Percentiles rank a stretch among this genome's conserved stretches.
phyloP scores from a whole-genome alignment of 2,329 filamentous ascomycete genomes.

The Paradendryphiella salina region DNA sequence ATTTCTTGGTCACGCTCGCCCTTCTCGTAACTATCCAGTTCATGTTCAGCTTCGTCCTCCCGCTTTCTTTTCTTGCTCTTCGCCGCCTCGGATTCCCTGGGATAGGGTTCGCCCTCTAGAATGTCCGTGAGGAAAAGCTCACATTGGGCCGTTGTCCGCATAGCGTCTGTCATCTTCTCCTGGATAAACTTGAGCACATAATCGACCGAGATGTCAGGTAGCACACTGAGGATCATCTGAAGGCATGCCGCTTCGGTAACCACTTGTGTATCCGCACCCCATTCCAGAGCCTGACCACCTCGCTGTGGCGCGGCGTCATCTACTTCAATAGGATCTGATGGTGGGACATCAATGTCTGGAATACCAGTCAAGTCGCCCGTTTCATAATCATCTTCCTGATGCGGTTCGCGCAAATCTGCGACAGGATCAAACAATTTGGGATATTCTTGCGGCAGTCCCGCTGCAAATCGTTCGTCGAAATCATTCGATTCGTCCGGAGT shows the following conservation, averaged over 20 bases:
- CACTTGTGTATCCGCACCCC: background rate
- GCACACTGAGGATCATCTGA: slow-evolving; percentile 39
- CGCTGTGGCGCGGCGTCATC: background rate
- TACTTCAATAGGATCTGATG: slow-evolving; percentile 7
- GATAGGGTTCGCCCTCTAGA: slow-evolving; percentile 40
- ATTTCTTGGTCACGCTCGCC: slow-evolving; percentile 16
- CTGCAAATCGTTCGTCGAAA: slow-evolving; percentile 8
- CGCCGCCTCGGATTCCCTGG: slow-evolving; percentile 38
- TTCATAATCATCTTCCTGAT: slow-evolving; percentile 4
- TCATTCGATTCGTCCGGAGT: slow-evolving; percentile 6
- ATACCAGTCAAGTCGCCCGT: slow-evolving; percentile 30
- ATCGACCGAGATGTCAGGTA: slow-evolving; percentile 41
- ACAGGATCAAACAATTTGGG: slow-evolving; percentile 8
- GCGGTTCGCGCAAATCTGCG: background rate
- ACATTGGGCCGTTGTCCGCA: slow-evolving; percentile 29
- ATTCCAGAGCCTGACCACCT: background rate
- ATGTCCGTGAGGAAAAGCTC: slow-evolving; percentile 35
- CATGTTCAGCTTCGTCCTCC: slow-evolving; percentile 27
- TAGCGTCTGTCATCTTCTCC: slow-evolving; percentile 27
- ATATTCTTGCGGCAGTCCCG: slow-evolving; percentile 5
- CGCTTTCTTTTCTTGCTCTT: slow-evolving; percentile 41
- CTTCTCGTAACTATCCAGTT: slow-evolving; percentile 29
- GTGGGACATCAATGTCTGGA: slow-evolving; percentile 30
- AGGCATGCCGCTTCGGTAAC: slow-evolving; percentile 35
- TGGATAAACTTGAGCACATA: slow-evolving; percentile 36